Percentiles rank a stretch among this genome's conserved stretches.
These are phyloP conservation scores for Ricinus communis DNA, from an alignment of 345 rosid species.

Conservation along the genomic window DNA sequence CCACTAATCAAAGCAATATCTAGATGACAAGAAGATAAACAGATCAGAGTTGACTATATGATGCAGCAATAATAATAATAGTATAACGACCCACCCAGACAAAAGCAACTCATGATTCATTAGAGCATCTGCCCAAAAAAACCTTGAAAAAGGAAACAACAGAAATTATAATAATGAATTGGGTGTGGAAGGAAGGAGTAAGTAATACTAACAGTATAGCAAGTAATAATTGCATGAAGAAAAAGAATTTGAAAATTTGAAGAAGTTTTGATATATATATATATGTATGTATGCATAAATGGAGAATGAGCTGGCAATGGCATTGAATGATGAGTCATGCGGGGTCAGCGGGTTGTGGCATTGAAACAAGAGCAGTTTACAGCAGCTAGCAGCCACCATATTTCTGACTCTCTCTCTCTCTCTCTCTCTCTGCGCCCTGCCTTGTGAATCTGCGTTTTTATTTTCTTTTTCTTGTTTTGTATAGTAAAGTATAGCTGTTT, in stretches of 20 bases:
- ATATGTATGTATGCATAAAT: background rate
- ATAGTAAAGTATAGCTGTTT: background rate
- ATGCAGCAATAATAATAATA: background rate
- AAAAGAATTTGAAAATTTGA: too few species aligned
- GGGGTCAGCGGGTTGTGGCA: constrained; percentile 27
- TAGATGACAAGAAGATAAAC: too few species aligned
- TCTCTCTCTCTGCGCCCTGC: background rate
- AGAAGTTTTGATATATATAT: too few species aligned
- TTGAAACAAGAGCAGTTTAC: constrained; percentile 24
- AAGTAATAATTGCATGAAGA: background rate
- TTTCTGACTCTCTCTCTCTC: background rate
- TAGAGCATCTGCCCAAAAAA: background rate
- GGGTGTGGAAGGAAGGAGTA: background rate
- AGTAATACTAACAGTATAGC: background rate
- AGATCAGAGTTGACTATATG: background rate
- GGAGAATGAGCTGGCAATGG: constrained; percentile 24
- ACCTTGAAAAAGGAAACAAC: background rate
- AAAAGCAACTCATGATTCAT: background rate
- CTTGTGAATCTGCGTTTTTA: background rate
- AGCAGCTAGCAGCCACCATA: background rate
- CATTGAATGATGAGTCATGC: constrained; percentile 29
- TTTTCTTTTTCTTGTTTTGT: background rate
- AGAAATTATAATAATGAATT: background rate
- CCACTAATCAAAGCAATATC: background rate
- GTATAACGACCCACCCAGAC: background rate